Base-by-base conservation (phyloP, 306 rosid genomes). In the Cucurbita moschata region DNA sequence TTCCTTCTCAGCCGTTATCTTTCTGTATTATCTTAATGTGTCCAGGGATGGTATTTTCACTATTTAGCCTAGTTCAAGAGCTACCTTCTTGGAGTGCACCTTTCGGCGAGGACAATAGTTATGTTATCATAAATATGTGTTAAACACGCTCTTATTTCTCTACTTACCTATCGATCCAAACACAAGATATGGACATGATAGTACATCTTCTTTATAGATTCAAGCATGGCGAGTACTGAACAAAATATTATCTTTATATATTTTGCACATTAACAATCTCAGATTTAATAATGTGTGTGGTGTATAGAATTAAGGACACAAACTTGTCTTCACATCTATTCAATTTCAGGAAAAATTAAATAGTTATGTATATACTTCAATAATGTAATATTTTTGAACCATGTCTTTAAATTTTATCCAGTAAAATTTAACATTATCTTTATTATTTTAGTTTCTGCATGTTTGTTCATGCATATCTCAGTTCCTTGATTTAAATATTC, bases 1-100 rank as follows among this genome's bases (percentile, higher is more conserved):
- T 84, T 76, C 83, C 83, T 85, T 67, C 70, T 47, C 73, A 46
- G 73, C 5, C 23, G 73, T 46, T 46, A 11, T 38, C 23, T 0
- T 21, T 67, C 73, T 23, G 42, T 49, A 44, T 68, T 2, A 46
- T 68, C 6, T 68, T 13, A 21, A 46, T 46, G 56, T 46, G 73
- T 67, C 19, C 55, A 3, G n/a, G 46, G 39, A 9, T 67, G 2
- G 54, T 50, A 50, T 50, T 50, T 14, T 63, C 47, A 38, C 50
- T 63, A 26, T 65, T 65, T 65, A 42, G n/a, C 52, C 9, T 40
- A 42, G 69, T 15, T 62, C 23, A 65, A 65, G 71, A 65, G 52
- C 5, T 30, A 10, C 47, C 75, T 68, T 51, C 46, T 52, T 71
- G 58, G 23, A 23, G 18, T 8, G 58, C 18, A 5, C 47, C 47